Base-by-base conservation (phyloP, 768 basidiomycete genomes). In the Tricholoma flavovirens region DNA sequence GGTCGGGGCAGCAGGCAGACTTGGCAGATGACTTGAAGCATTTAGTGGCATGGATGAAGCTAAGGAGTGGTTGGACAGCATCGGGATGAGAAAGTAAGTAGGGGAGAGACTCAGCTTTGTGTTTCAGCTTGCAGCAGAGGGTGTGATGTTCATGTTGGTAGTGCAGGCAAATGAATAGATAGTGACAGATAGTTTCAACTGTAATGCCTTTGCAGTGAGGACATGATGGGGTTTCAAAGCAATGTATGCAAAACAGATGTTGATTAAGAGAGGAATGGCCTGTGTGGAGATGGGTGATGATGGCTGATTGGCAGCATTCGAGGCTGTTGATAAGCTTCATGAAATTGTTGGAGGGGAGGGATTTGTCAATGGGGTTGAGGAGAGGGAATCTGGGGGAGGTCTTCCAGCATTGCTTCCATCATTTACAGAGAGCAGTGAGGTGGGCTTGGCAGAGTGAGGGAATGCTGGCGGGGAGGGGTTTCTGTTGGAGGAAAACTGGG, bases 231-330 rank as follows among this genome's bases (percentile, higher is more conserved):
- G 64, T 49, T 43, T 66, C 54, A 1, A 43, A 30, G 15, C 43
- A 36, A 1, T 49, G 22, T 29, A 69, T 64, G 33, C 53, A 17
- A 49, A 65, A 51, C 1, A 78, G 67, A 61, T 72, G 64, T 6
- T 59, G 32, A 38, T 71, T 66, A 1, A n/a, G n/a, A n/a, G n/a
- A n/a, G n/a, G n/a, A n/a, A n/a, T n/a, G n/a, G n/a, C n/a, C n/a
- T n/a, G n/a, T 70, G 6, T 68, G 42, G 1, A 75, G 66, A 33
- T 74, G 73, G 19, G 65, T 55, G 36, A 74, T 58, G 7, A 69
- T 40, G 17, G 61, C 56, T n/a, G 59, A 50, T 11, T 51, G 49
- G 11, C 30, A 7, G 12, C 50, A n/a, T 26, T 49, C 36, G 7
- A 61, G 53, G 1, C 10, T 9, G 14, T 40, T 11, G 21, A 55